Evolutionary conservation across 2,329 filamentous ascomycete species (phyloP), one percentile per base, ranked within the genome.

Genomic region (Orbilia brochopaga): DNA sequence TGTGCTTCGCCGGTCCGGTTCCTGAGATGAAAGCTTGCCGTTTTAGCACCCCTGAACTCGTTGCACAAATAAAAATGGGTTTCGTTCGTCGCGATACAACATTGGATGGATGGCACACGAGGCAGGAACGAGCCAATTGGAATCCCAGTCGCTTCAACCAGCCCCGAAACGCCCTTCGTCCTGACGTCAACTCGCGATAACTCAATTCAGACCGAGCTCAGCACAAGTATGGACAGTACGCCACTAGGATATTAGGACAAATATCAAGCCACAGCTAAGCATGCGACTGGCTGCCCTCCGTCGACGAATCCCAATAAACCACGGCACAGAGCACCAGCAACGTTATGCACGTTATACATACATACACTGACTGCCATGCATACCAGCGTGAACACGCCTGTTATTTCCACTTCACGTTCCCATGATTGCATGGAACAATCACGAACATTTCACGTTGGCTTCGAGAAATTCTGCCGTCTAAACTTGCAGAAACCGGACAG

Each of bases 11-110:
- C 17, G 17, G 17, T 19, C 4, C 17, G 44, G 8, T 48, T 48
- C 17, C 44, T 48, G 44, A 48, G 44, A 48, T 48, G n/a, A 10
- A 19, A 23, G 19, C 2, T 21, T 48, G 44, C n/a, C 44, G 44
- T 48, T 48, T 48, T 48, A 19, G 15, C 44, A 19, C 44, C 44
- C 44, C 44, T 48, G 44, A 48, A 48, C 15, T 42, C 37, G n/a
- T 15, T 17, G 37, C 37, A 17, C 13, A 42, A 42, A 6, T 13
- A 4, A 13, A 37, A 37, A 37, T 37, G 32, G 6, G 32, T 7
- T 15, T 13, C n/a, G 37, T 42, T 4, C 13, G 11, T 13, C 11
- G 13, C 4, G 13, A 42, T 42, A 42, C 37, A 42, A 42, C 5
- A 17, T 23, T 10, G 15, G 19, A 21, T 48, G 7, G n/a, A 48